These are phyloP conservation scores for Phytophthora chlamydospora DNA, from an alignment of 352 stramenopile genomes.

Conservation along the genomic window DNA sequence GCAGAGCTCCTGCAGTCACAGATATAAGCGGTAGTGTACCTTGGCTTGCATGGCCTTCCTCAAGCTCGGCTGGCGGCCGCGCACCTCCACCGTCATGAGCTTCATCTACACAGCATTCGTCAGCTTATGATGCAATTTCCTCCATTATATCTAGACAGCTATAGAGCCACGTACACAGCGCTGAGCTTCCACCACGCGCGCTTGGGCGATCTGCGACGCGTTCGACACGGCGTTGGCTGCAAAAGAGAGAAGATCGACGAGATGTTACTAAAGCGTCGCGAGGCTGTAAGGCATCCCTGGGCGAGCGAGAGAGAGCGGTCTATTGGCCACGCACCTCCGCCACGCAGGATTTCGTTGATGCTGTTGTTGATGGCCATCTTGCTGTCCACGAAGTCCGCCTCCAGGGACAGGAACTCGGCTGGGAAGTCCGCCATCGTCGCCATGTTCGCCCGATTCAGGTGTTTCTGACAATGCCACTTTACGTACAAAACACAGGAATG, in stretches of 20 bases:
- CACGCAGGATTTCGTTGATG: conserved; percentile 67
- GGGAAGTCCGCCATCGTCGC: conserved; percentile 49
- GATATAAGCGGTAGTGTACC: conserved; percentile 15
- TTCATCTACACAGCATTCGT: conserved; percentile 57
- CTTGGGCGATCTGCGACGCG: conserved; percentile 62
- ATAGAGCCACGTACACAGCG: conserved; percentile 51
- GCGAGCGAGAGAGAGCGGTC: neutral
- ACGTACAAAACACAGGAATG: too few relatives aligned
- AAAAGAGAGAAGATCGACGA: conserved; percentile 1
- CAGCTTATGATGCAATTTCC: neutral
- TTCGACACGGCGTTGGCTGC: conserved; percentile 39
- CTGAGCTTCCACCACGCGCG: conserved; percentile 72
- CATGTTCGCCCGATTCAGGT: conserved; percentile 4
- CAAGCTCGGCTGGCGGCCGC: conserved; percentile 58
- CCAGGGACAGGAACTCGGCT: conserved; percentile 66
- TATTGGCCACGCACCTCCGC: conserved; percentile 35
- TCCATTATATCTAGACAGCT: neutral
- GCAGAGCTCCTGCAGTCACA: neutral
- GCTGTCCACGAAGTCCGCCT: conserved; percentile 83
- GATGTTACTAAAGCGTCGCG: conserved; percentile 25
- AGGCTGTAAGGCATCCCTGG: neutral
- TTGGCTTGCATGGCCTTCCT: conserved; percentile 82
- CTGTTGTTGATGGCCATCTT: conserved; percentile 87
- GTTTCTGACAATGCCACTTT: neutral
- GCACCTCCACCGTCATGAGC: conserved; percentile 80